Conservation (phyloP, 2,329 filamentous ascomycete genomes). For the Alternaria rosae region DNA sequence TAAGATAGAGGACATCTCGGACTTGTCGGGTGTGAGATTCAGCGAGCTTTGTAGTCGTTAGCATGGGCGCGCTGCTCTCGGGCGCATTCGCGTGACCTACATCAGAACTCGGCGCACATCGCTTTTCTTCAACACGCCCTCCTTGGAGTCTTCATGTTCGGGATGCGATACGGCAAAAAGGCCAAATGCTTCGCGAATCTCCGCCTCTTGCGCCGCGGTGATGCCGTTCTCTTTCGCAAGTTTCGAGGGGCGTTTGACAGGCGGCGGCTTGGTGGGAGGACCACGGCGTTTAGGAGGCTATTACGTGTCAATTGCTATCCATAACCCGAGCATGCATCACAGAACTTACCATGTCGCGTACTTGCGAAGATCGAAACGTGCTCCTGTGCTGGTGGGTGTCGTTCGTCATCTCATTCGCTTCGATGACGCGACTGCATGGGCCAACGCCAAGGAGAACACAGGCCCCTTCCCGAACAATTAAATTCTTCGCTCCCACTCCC, state of each 20-base stretch:
- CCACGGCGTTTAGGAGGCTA: conserved; percentile 45
- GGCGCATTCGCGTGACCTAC: conserved; percentile 50
- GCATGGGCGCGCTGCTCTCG: neutral
- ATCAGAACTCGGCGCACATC: conserved; percentile 59
- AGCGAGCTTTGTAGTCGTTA: conserved; percentile 69
- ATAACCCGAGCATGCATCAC: neutral
- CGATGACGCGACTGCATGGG: conserved; percentile 28
- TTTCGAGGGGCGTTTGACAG: conserved; percentile 72
- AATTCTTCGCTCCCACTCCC: conserved; percentile 13
- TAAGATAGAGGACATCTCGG: conserved; percentile 78
- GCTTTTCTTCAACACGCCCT: conserved; percentile 52
- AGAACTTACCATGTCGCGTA: conserved; percentile 29
- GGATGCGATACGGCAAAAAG: conserved; percentile 67
- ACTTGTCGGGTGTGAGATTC: conserved; percentile 70
- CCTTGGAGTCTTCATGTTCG: conserved; percentile 73
- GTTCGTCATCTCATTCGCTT: conserved; percentile 7
- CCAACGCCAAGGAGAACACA: conserved; percentile 9
- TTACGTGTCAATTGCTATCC: neutral
- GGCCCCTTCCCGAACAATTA: neutral
- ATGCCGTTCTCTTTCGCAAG: conserved; percentile 93
- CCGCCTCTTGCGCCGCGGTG: conserved; percentile 80
- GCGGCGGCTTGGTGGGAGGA: conserved; percentile 25
- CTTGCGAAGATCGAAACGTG: neutral
- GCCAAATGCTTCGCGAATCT: conserved; percentile 89
- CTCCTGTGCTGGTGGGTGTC: neutral